Percentiles rank a stretch among this genome's conserved stretches.
These are phyloP conservation scores for Pyrenochaeta sp. DNA, from an alignment of 2,329 filamentous ascomycete species.

Conservation along the genomic window DNA sequence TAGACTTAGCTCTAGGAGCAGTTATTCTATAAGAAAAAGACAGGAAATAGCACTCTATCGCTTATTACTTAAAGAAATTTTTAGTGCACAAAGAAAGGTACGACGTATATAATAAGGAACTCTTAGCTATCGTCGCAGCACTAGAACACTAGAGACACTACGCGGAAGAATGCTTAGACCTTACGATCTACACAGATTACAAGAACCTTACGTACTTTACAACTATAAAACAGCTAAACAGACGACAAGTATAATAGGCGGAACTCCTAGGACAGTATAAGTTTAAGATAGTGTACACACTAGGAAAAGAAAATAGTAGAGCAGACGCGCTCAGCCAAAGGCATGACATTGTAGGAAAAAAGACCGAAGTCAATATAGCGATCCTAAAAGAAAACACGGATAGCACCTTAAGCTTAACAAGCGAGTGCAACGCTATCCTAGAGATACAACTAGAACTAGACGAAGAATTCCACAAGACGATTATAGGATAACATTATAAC, in stretches of 20 bases:
- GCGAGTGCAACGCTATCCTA: too few relatives aligned
- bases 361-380: too few relatives aligned
- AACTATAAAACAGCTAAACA: conserved; percentile 30
- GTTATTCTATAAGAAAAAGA: conserved; percentile 14
- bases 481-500: conserved; percentile 6
- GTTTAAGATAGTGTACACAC: conserved; percentile 4
- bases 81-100: conserved; percentile 39
- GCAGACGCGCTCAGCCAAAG: conserved; percentile 7
- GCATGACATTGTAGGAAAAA: conserved; percentile 1
- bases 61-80: conserved; percentile 33
- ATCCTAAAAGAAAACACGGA: too few relatives aligned
- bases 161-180: conserved; percentile 8
- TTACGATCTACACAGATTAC: conserved; percentile 39
- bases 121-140: conserved; percentile 41
- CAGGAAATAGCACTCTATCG: conserved; percentile 15
- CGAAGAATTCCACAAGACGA: conserved; percentile 5
- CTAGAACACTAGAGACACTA: conserved; percentile 30
- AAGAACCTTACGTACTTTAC: conserved; percentile 39
- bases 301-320: background rate
- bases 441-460: conserved; percentile 1
- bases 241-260: conserved; percentile 30
- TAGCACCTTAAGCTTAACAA: too few relatives aligned
- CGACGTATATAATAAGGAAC: conserved; percentile 47
- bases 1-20: conserved; percentile 12
- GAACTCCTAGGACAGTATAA: conserved; percentile 2